Conservation (phyloP, 2,329 filamentous ascomycete genomes). For the Thermomyces lanuginosus region DNA sequence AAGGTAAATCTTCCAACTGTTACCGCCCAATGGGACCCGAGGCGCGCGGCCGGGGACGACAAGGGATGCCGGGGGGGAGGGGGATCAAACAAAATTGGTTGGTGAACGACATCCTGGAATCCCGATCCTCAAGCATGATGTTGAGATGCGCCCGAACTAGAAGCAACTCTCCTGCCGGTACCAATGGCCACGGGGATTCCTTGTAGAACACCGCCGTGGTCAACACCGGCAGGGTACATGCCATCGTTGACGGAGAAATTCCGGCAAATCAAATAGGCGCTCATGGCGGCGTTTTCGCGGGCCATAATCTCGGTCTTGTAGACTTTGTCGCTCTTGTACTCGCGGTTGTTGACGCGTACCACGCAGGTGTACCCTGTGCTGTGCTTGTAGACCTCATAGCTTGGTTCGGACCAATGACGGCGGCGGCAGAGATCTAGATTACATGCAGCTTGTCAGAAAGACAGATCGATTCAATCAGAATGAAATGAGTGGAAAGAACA, state of each 20-base stretch:
- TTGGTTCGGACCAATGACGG: conserved; percentile 81
- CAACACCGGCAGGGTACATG: conserved; percentile 51
- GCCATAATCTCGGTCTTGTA: conserved; percentile 71
- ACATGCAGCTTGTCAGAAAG: conserved; percentile 1
- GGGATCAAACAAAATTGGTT: no score
- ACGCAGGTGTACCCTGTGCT: conserved; percentile 69
- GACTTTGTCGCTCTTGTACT: conserved; percentile 80
- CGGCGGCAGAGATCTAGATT: conserved; percentile 73
- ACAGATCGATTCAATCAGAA: background rate
- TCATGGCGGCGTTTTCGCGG: conserved; percentile 85
- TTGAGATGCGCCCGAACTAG: no score
- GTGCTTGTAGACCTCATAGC: conserved; percentile 67
- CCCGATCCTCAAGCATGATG: no score
- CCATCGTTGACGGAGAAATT: conserved; percentile 96
- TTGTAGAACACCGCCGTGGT: conserved; percentile 39
- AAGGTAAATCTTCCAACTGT: no score
- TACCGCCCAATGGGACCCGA: no score
- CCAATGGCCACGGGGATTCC: conserved; percentile 49
- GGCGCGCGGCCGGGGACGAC: no score
- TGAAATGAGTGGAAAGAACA: background rate
- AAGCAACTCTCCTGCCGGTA: no score
- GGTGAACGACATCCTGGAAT: no score
- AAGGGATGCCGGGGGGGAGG: no score
- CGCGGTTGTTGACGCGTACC: conserved; percentile 86
- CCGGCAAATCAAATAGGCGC: conserved; percentile 91